A percentile compares a stretch with the other conserved stretches of the same genome.
phyloP scores from a whole-genome alignment of 2,329 filamentous ascomycete genomes.

The Colletotrichum sp. region DNA sequence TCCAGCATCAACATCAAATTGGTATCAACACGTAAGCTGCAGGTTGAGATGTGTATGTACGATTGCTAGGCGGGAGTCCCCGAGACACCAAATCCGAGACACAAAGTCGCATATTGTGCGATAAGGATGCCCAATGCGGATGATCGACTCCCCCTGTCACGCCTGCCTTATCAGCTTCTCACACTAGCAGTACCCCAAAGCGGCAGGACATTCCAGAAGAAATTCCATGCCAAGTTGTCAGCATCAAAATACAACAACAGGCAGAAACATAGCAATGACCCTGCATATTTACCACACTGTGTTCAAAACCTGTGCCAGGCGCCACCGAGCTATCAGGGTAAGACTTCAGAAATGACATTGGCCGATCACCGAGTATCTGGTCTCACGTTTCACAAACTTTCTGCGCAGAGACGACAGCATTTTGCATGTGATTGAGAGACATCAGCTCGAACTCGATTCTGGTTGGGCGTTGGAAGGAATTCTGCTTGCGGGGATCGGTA shows the following conservation, averaged over 20 bases:
- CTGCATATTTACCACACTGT: not conserved
- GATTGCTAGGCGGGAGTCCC: not conserved
- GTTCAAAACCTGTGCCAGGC: not conserved
- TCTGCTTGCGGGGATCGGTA: not conserved
- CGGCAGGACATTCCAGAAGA: not conserved
- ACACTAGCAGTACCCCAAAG: not conserved
- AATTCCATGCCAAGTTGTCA: not conserved
- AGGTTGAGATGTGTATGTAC: not conserved
- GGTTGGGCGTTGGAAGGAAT: not conserved
- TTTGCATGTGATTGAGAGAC: not conserved
- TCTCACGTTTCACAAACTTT: not conserved
- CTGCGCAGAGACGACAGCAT: rapidly evolving
- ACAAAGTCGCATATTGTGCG: not conserved
- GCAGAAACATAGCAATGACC: not conserved
- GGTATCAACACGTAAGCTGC: not conserved
- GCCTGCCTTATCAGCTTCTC: not conserved
- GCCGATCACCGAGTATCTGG: not conserved
- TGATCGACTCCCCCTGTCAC: not conserved
- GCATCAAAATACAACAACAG: not conserved
- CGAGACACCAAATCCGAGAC: not conserved
- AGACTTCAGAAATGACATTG: not conserved
- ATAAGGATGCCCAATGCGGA: not conserved
- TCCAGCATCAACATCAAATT: not conserved
- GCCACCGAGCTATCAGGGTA: not conserved
- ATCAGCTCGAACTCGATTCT: not conserved